Conservation (phyloP, 2,329 filamentous ascomycete species). For the Penicillium sp. region DNA sequence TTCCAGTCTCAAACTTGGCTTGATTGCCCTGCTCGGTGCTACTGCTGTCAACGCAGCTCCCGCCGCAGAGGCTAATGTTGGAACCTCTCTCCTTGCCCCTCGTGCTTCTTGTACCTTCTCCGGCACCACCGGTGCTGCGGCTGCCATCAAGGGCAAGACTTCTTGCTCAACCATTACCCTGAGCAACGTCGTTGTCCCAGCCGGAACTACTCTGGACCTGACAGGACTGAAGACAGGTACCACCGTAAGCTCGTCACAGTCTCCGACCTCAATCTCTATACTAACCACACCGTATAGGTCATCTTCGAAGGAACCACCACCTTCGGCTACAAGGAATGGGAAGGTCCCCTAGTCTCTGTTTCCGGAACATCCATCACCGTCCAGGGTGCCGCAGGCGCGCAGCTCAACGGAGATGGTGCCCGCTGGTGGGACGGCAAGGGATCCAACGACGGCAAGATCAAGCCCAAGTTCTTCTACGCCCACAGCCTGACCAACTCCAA, state of each 20-base stretch:
- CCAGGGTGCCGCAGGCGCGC: slow-evolving; percentile 38
- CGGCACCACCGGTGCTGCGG: neutral
- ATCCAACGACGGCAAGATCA: slow-evolving; percentile 60
- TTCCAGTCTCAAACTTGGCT: neutral
- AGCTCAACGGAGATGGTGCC: slow-evolving; percentile 56
- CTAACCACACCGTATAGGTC: slow-evolving; percentile 37
- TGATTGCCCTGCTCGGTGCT: neutral
- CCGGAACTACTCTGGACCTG: neutral
- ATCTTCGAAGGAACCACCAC: slow-evolving; percentile 65
- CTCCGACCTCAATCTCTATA: neutral
- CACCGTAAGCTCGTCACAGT: neutral
- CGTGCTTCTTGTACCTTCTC: neutral
- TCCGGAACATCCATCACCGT: slow-evolving; percentile 59
- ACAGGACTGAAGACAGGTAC: neutral
- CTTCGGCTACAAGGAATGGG: slow-evolving; percentile 66
- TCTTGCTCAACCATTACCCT: neutral
- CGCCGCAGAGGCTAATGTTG: neutral
- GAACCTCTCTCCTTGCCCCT: neutral
- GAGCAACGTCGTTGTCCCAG: neutral
- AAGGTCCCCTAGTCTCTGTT: slow-evolving; percentile 62
- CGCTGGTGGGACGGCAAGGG: slow-evolving; percentile 64
- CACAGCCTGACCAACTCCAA: slow-evolving; percentile 33
- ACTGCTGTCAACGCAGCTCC: neutral
- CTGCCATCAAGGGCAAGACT: neutral
- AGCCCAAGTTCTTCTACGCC: slow-evolving; percentile 65